A percentile compares a stretch with the other conserved stretches of the same genome.
phyloP scores from a whole-genome alignment of 2,329 filamentous ascomycete species.

The Aspergillus puulaauensis region DNA sequence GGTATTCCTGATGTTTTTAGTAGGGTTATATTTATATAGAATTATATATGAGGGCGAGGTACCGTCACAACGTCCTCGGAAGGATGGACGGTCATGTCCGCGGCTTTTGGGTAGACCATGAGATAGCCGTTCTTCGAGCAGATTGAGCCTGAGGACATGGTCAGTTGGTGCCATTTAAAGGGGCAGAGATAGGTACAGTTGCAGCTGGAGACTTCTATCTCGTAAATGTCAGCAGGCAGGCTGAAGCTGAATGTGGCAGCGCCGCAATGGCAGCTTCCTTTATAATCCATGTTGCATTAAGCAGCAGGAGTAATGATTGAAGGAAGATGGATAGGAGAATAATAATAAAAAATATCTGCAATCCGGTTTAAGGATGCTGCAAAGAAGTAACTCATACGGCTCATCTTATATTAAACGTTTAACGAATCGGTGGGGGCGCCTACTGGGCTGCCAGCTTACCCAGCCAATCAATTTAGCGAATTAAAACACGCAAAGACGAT shows the following conservation, averaged over 20 bases:
- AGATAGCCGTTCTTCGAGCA: conserved; percentile 32
- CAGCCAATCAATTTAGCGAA: no score
- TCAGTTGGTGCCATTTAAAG: not conserved
- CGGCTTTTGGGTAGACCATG: conserved; percentile 24
- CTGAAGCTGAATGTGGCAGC: conserved; percentile 21
- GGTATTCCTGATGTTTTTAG: conserved; percentile 21
- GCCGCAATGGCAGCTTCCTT: conserved; percentile 23
- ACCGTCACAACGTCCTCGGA: conserved; percentile 24
- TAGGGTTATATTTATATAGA: not conserved
- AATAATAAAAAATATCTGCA: no score
- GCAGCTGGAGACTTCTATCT: conserved; percentile 17
- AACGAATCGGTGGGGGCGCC: no score
- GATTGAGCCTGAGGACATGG: conserved; percentile 24
- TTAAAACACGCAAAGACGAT: no score
- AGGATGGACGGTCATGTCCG: conserved; percentile 22
- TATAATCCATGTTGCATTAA: not conserved
- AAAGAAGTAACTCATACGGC: no score
- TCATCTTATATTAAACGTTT: no score
- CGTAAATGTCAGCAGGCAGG: conserved; percentile 16
- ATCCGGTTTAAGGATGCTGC: no score
- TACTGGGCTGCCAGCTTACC: no score
- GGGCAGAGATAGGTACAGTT: conserved; percentile 16
- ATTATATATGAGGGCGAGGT: not conserved
- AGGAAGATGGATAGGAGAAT: no score
- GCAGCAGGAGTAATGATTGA: not conserved